Percentiles rank a stretch among this genome's conserved stretches.
Evolutionary conservation across 2,329 filamentous ascomycete species (phyloP).

Genomic region (Calonectria hawksworthii): DNA sequence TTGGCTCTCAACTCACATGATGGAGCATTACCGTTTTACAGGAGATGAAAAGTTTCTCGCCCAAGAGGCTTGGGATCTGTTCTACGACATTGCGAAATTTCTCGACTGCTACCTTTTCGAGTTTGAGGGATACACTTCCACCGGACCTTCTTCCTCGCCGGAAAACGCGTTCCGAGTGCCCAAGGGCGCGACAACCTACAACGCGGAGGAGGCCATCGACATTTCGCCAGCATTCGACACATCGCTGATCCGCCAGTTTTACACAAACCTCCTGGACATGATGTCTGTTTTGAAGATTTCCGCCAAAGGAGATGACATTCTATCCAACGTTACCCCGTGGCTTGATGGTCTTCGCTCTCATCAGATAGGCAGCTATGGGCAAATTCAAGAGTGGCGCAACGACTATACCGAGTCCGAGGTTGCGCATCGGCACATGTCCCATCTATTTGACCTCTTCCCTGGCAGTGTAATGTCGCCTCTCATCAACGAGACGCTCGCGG

Average conservation of each 20-base stretch:
- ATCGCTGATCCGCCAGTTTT: not conserved
- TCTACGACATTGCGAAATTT: not conserved
- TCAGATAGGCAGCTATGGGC: not conserved
- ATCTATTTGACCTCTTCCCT: not conserved
- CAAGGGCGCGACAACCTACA: not conserved
- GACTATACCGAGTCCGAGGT: not conserved
- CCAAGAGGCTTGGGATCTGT: not conserved
- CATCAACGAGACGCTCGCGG: not conserved
- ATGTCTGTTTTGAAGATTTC: not conserved
- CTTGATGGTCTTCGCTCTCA: not conserved
- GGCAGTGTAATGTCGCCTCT: not conserved
- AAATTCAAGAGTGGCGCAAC: not conserved
- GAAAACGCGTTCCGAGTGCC: not conserved
- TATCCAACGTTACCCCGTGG: not conserved
- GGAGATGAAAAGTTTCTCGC: not conserved
- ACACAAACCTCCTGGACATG: not conserved
- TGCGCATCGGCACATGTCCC: not conserved
- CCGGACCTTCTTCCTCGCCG: not conserved
- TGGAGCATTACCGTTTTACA: not conserved
- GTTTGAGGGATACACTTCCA: conserved; percentile 8
- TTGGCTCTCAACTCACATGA: not conserved
- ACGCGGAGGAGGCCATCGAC: not conserved
- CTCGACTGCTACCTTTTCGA: not conserved
- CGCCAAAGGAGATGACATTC: not conserved
- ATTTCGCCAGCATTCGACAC: not conserved